phyloP scores from a whole-genome alignment of 805 yeast species.

The Saccharomycopsis selenospora region DNA sequence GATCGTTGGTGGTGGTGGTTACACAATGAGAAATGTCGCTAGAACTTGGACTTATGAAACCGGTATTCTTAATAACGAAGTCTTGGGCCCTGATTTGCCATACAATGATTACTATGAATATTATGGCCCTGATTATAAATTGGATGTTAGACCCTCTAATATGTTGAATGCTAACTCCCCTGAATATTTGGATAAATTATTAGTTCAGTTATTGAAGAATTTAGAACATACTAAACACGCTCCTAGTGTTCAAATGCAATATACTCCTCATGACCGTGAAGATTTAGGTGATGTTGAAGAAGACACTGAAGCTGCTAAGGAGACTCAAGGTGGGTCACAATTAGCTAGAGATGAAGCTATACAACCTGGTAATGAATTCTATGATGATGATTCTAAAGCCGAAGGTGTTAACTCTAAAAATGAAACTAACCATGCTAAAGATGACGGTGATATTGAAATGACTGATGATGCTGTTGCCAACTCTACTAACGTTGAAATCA shows the following conservation, averaged over 20 bases:
- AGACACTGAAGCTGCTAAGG: conserved; percentile 70
- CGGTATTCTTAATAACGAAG: conserved; percentile 74
- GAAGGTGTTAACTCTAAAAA: conserved; percentile 25
- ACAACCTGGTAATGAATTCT: conserved; percentile 71
- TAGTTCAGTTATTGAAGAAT: conserved; percentile 68
- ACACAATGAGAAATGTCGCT: conserved; percentile 95
- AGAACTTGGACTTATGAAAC: conserved; percentile 94
- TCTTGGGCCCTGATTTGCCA: conserved; percentile 72
- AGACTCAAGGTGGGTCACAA: conserved; percentile 87
- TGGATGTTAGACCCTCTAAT: conserved; percentile 91
- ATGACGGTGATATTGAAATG: neutral
- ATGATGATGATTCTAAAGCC: conserved; percentile 52
- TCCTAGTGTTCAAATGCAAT: conserved; percentile 92
- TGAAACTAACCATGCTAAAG: neutral
- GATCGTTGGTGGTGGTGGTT: conserved; percentile 98
- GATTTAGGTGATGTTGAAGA: conserved; percentile 84
- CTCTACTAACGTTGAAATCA: neutral
- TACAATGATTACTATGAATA: conserved; percentile 96
- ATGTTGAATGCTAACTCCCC: conserved; percentile 96
- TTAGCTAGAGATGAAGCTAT: conserved; percentile 70
- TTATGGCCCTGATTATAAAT: conserved; percentile 93
- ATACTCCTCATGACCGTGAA: conserved; percentile 83
- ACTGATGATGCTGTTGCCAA: neutral
- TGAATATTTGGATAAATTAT: conserved; percentile 79
- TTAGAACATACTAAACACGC: conserved; percentile 89